Base-by-base conservation (phyloP, 192 early-diverging fungal species). In the Nowakowskiella sp. region DNA sequence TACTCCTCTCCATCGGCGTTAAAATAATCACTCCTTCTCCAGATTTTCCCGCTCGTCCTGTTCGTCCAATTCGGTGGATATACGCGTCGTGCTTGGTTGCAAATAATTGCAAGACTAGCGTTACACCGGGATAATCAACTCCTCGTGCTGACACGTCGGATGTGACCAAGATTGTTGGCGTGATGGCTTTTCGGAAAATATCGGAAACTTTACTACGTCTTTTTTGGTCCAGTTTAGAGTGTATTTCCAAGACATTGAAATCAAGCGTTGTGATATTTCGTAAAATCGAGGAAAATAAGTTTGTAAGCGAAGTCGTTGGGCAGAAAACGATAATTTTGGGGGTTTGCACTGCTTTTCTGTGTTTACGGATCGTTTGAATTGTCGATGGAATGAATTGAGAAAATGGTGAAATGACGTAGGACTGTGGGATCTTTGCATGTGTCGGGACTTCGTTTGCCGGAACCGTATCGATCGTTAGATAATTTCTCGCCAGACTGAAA, bases 61-160 rank as follows among this genome's bases (percentile, higher is more conserved):
- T 97, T 57, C 95, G 84, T 3, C 95, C 95, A 42, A 99, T 69
- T 36, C 95, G 85, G 69, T 99, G 95, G 44, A 99, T 87, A 50
- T 99, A 99, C 57, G 91, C 85, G 57, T 94, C 90, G 27, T 76
- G 60, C 28, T 80, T 73, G 4, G 83, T 75, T 22, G 95, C 88
- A 0, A 89, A 70, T 29, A 92, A 61, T 66, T 96, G 91, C 32
- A 99, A 54, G 19, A 99, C 92, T 44, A 93, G 73, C 0, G 81
- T 82, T 3, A 99, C 94, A 62, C 84, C 83, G 9, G 93, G 93
- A 52, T 95, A 97, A 66, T 99, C 95, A 24, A 99, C 89, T 36
- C 95, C 95, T 53, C 95, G 87, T 33, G 95, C 93, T 50, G 91
- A 92, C 1, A 99, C 91, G 63, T 96, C 95, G 0, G 90, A 87